Evolutionary conservation across 257 asterid genomes (phyloP), one percentile per base, ranked within the genome.

Genomic region (Gardenia jasminoides): DNA sequence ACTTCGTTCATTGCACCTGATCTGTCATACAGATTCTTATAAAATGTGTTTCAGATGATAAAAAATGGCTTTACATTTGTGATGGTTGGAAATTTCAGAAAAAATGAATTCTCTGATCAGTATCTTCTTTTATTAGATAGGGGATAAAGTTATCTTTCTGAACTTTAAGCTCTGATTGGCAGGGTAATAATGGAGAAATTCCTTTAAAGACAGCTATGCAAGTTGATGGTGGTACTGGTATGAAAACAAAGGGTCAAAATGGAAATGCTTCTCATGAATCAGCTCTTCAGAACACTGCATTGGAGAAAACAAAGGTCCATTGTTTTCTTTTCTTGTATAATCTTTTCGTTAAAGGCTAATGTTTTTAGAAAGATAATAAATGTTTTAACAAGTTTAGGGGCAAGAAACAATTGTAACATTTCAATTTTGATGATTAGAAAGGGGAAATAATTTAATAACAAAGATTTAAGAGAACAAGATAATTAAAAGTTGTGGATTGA

Each of bases 111-210:
- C 52, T 61, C 12, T 64, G 59, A 68, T 52, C 39, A 78, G 11
- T 54, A 13, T 54, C 56, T 44, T 56, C 20, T 52, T 41, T 48
- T 22, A 39, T 41, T 44, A 31, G 10, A 15, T 72, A 48, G 20
- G n/a, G 12, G 46, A 10, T 43, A 66, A 62, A 22, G 6, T 46
- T 43, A 24, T 76, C 65, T 79, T 78, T 78, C 59, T 43, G 76
- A 78, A 72, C 79, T 80, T 76, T 19, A 67, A 77, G 48, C 58
- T 82, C 79, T 79, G 80, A 47, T 84, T 87, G 79, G 77, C 93
- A 94, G 98, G 90, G 90, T 52, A 81, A 61, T 81, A 70, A 72
- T 61, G 78, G 85, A 83, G 89, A 86, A 80, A 80, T 82, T 84
- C 81, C 83, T 67, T 84, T 67, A 17, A 83, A 78, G 67, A 58